A percentile compares a stretch with the other conserved stretches of the same genome.
These are phyloP conservation scores for Trametes punicea DNA, from an alignment of 768 basidiomycete genomes.

Conservation along the genomic window DNA sequence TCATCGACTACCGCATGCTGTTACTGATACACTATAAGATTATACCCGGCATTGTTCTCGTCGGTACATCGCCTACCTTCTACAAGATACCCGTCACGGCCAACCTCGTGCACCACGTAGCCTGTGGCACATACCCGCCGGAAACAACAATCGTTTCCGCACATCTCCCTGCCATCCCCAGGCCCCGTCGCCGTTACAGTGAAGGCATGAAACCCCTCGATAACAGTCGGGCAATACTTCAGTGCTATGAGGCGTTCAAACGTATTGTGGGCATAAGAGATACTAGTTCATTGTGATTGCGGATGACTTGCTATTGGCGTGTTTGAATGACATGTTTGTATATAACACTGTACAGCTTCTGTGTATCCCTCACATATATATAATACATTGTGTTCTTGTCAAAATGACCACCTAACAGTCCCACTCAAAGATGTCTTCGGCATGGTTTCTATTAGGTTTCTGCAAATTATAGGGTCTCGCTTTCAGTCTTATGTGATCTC, in stretches of 20 bases:
- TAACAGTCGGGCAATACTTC: constrained; percentile 7
- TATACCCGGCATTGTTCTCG: constrained; percentile 26
- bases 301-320: no score
- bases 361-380: no score
- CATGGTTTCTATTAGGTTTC: no score
- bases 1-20: background rate
- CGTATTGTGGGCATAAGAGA: no score
- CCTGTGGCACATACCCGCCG: constrained; percentile 15
- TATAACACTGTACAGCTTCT: no score
- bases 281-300: no score
- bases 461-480: no score
- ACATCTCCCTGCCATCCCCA: constrained; percentile 15
- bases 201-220: constrained; percentile 23
- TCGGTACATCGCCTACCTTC: constrained; percentile 25
- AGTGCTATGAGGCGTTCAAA: constrained; percentile 24
- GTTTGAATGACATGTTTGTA: no score
- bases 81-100: constrained; percentile 27
- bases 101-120: constrained; percentile 15
- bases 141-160: constrained; percentile 17
- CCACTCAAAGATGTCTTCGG: no score
- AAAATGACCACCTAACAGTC: no score
- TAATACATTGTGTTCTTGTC: no score
- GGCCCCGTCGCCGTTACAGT: constrained; percentile 8
- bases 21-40: background rate
- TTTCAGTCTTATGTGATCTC: no score